Percentiles rank a stretch among this genome's conserved stretches.
These are phyloP conservation scores for Tulasnella calospora DNA, from an alignment of 768 basidiomycete species.

Conservation along the genomic window DNA sequence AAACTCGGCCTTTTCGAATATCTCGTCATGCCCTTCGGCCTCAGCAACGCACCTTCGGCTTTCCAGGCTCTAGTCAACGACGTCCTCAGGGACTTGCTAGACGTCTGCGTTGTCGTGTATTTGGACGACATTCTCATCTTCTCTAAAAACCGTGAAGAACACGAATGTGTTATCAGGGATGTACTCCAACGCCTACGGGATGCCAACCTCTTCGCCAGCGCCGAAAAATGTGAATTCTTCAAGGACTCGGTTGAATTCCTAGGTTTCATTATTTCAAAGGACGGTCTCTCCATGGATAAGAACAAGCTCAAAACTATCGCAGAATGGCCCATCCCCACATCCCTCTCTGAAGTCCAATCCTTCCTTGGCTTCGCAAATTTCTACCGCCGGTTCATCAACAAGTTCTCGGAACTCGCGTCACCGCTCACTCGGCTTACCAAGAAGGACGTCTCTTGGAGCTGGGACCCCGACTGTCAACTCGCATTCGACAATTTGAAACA, in stretches of 20 bases:
- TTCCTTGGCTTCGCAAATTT: constrained; percentile 29
- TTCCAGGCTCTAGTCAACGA: constrained; percentile 31
- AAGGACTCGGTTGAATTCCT: constrained; percentile 26
- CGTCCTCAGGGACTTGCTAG: constrained; percentile 31
- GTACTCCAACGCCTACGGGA: constrained; percentile 25
- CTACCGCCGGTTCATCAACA: constrained; percentile 31
- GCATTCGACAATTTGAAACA: constrained; percentile 21
- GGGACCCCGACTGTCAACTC: neutral
- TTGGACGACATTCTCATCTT: constrained; percentile 31
- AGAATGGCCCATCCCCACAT: constrained; percentile 32
- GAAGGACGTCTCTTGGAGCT: constrained; percentile 16
- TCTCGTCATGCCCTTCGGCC: constrained; percentile 34
- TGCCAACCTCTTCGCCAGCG: constrained; percentile 23
- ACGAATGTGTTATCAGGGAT: constrained; percentile 22
- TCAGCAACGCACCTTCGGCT: constrained; percentile 33
- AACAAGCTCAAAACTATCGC: constrained; percentile 31
- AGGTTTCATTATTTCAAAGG: constrained; percentile 18
- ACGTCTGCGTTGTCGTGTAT: constrained; percentile 32
- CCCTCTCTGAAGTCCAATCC: constrained; percentile 30
- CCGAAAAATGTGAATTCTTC: constrained; percentile 29
- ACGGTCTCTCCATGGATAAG: constrained; percentile 31
- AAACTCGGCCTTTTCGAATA: constrained; percentile 32
- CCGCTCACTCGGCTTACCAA: constrained; percentile 26
- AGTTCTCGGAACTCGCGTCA: constrained; percentile 29
- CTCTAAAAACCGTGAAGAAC: constrained; percentile 25